phyloP scores from a whole-genome alignment of 176 grass and related monocot species.

The Lolium multiflorum region DNA sequence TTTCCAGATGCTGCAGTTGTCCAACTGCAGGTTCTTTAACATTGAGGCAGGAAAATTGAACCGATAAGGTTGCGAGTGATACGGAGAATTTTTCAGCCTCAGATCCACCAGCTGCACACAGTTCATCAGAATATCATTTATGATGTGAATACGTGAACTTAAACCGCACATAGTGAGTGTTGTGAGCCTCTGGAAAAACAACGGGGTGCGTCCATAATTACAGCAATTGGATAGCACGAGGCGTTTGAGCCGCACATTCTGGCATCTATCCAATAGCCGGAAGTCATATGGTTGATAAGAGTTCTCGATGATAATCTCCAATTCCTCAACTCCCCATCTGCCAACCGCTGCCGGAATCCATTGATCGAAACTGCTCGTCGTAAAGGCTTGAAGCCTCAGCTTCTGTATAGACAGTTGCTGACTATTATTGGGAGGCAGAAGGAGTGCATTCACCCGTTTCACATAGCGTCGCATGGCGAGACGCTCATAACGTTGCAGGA shows the following conservation, averaged over 20 bases:
- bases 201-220: background rate
- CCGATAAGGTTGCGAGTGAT: background rate
- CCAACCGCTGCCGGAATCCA: slow-evolving; percentile 32
- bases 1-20: slow-evolving; percentile 26
- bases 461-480: slow-evolving; percentile 23
- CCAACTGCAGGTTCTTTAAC: slow-evolving; percentile 30
- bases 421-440: slow-evolving; percentile 1
- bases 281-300: background rate
- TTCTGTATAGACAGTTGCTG: slow-evolving; percentile 10
- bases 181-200: slow-evolving; percentile 20
- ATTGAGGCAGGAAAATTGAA: background rate
- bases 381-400: slow-evolving; percentile 33
- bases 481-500: slow-evolving; percentile 24
- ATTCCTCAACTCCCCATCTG: slow-evolving; percentile 33
- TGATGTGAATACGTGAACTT: background rate
- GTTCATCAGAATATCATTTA: background rate
- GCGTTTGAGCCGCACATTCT: background rate
- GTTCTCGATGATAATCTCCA: slow-evolving; percentile 15
- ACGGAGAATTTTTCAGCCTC: background rate
- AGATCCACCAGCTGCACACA: background rate
- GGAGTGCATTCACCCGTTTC: slow-evolving; percentile 24
- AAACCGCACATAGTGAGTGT: background rate
- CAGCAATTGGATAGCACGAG: slow-evolving; percentile 20
- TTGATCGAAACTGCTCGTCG: background rate
- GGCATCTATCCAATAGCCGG: background rate